A percentile compares a stretch with the other conserved stretches of the same genome.
phyloP scores from a whole-genome alignment of 1,284 basidiomycete species.

The Pseudozyma flocculosa region DNA sequence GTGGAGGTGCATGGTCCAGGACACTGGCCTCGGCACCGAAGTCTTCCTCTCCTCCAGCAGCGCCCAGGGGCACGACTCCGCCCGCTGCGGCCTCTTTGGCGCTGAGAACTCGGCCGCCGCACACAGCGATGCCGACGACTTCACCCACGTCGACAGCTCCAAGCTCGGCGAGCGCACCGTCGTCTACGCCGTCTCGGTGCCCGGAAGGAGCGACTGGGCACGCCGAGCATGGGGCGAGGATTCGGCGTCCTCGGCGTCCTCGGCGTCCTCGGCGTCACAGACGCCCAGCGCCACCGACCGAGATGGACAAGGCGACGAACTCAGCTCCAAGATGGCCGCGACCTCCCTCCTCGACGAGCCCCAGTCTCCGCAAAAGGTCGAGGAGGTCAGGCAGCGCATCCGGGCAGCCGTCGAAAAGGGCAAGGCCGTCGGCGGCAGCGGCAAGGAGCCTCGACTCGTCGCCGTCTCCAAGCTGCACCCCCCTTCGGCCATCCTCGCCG shows the following conservation, averaged over 20 bases:
- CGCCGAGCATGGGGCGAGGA: conserved; percentile 17
- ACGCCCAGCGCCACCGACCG: too few species aligned
- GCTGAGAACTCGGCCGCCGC: conserved; percentile 8
- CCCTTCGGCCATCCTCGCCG: conserved; percentile 75
- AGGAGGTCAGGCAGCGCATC: conserved; percentile 31
- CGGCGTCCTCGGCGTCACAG: background rate
- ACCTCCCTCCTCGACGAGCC: conserved; percentile 5
- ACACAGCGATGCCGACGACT: background rate
- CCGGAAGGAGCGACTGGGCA: conserved; percentile 54
- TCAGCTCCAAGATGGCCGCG: background rate
- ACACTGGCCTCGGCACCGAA: conserved; percentile 56
- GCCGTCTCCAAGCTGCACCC: conserved; percentile 96
- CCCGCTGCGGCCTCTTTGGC: conserved; percentile 37
- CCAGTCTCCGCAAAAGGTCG: conserved; percentile 16
- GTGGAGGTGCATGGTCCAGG: conserved; percentile 58
- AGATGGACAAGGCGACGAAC: background rate
- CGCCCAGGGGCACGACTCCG: conserved; percentile 27
- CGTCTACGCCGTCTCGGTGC: conserved; percentile 54
- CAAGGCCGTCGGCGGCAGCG: conserved; percentile 21
- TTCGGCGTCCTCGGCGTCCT: too few species aligned
- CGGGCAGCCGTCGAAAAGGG: conserved; percentile 23
- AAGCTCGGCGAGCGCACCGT: conserved; percentile 54
- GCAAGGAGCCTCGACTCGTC: conserved; percentile 65
- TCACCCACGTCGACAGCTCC: conserved; percentile 29
- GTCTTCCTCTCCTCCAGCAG: conserved; percentile 41